phyloP scores from a whole-genome alignment of 75 land plant species.

The Sequoia sempervirens region DNA sequence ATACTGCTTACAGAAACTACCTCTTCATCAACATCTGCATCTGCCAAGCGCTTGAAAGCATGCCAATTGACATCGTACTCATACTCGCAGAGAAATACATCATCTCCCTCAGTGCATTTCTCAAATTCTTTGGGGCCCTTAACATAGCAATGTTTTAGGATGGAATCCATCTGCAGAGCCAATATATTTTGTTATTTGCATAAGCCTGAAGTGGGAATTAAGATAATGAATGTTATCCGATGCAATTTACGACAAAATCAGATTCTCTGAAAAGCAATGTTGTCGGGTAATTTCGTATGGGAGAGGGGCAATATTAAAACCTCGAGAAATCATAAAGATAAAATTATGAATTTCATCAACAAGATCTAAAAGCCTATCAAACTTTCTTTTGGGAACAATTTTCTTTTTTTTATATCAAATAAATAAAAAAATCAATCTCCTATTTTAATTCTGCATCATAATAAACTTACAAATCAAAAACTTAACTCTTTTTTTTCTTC shows the following conservation, averaged over 20 bases:
- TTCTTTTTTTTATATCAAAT: no score
- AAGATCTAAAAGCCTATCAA: no score
- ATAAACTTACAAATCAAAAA: no score
- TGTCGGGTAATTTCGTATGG: no score
- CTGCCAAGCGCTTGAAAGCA: constrained; percentile 77
- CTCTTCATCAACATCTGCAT: constrained; percentile 47
- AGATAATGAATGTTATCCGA: not conserved
- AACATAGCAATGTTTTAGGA: constrained; percentile 84
- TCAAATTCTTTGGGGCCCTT: constrained; percentile 70
- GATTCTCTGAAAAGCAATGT: not conserved
- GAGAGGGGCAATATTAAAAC: no score
- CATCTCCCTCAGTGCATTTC: constrained; percentile 87
- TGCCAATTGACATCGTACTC: constrained; percentile 88
- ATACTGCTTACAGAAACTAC: constrained; percentile 11
- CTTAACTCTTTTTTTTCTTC: no score
- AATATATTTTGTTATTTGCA: not conserved
- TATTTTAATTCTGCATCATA: no score
- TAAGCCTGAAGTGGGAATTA: not conserved
- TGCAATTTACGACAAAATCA: not conserved
- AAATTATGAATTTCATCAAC: no score
- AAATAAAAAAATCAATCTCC: no score
- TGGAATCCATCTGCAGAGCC: constrained; percentile 65
- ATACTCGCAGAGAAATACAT: constrained; percentile 91
- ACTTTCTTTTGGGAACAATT: no score
- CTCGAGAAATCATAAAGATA: no score